Evolutionary conservation across 1,284 basidiomycete genomes (phyloP).

Genomic region (Rhizoctonia solani): DNA sequence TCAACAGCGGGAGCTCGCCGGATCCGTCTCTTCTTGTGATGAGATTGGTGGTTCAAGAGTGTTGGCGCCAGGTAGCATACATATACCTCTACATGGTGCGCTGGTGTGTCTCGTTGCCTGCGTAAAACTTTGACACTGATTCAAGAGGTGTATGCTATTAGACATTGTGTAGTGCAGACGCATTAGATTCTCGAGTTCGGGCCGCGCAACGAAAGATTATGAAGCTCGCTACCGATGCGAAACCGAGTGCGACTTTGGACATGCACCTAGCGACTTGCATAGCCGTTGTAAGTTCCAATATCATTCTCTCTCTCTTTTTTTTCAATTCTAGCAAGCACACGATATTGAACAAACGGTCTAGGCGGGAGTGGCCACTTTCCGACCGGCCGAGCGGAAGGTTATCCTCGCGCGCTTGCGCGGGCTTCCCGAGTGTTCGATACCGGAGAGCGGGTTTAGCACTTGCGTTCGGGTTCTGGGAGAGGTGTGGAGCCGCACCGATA

Average conservation of each 20-base stretch:
- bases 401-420: not conserved
- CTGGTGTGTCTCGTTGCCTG: not conserved
- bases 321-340: not conserved
- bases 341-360: not conserved
- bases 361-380: not conserved
- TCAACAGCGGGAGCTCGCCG: not conserved
- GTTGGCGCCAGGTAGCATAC: constrained; percentile 7
- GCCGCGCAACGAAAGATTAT: constrained; percentile 5
- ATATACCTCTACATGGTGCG: constrained; percentile 5
- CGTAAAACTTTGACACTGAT: not conserved
- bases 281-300: not conserved
- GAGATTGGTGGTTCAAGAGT: constrained; percentile 17
- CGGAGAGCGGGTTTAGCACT: not conserved
- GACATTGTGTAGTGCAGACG: constrained; percentile 1
- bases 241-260: constrained; percentile 4
- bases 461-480: not conserved
- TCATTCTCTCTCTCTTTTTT: not conserved
- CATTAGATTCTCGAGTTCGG: not conserved
- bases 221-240: constrained; percentile 3
- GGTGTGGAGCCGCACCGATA: not conserved
- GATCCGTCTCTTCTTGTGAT: constrained; percentile 13
- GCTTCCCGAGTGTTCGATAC: constrained; percentile 11
- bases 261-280: not conserved
- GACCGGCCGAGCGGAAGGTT: not conserved
- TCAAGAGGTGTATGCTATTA: not conserved